Evolutionary conservation across 2,329 filamentous ascomycete species (phyloP), one percentile per base, ranked within the genome.

Genomic region (Cercospora berteroae): DNA sequence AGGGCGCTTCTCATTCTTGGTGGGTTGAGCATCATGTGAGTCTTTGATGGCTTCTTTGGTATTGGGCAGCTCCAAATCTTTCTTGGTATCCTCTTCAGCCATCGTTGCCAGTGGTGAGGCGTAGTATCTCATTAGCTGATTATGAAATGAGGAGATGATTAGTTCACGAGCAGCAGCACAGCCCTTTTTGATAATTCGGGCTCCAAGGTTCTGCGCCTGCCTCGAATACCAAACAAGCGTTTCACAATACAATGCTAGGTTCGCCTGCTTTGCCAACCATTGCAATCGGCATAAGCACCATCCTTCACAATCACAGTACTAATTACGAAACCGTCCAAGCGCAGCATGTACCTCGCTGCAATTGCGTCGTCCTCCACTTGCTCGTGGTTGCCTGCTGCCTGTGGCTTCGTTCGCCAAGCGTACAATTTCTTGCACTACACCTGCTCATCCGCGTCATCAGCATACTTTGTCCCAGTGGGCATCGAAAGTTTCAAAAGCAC

Each of bases 191-290:
- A 63, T 25, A 55, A 33, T 18, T 29, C 44, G 20, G n/a, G 20
- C 44, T 63, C 16, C 60, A 63, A 63, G 60, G 60, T 63, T 63
- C 48, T 55, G 18, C 27, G 27, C 36, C 60, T 63, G 60, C 44
- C 44, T 63, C 48, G 42, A 63, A 52, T 55, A 13, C 60, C 60
- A 56, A 63, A 63, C 60, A 63, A 25, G 42, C 20, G 60, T 63
- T 63, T 63, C 60, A 63, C 25, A 42, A 20, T 18, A 31, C 29
- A 63, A 36, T 20, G 20, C 48, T 31, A 55, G 60, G 60, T 63
- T 63, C 44, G 18, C 48, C 36, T 63, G 48, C 44, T 63, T 55
- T 55, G 39, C 27, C 44, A 39, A n/a, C 60, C 29, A 36, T 55
- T 48, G 27, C 60, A 63, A 63, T 50, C 60, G 42, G 31, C 60